phyloP scores from a whole-genome alignment of 768 basidiomycete genomes.

The Xerocomellus dryophilus region DNA sequence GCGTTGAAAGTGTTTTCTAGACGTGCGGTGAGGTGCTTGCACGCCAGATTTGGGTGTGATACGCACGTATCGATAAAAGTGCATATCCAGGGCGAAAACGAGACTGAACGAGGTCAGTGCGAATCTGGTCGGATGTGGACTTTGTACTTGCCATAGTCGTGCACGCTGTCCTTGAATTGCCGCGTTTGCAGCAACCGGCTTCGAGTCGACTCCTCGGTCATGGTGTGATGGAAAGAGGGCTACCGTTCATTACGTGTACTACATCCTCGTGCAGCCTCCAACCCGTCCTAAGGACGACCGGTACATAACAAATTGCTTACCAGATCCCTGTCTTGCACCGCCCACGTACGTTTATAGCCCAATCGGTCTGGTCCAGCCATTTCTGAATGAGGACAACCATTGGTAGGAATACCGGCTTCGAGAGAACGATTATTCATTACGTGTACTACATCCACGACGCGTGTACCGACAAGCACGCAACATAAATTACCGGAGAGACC shows the following conservation, averaged over 20 bases:
- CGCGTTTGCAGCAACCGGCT: conserved; percentile 12
- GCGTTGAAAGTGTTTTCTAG: conserved; percentile 72
- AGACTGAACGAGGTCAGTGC: conserved; percentile 6
- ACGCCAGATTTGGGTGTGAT: neutral
- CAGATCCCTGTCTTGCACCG: too few species aligned
- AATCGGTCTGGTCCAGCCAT: too few species aligned
- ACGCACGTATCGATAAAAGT: conserved; percentile 66
- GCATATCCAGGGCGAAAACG: conserved; percentile 39
- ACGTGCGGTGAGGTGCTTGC: neutral
- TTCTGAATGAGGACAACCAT: too few species aligned
- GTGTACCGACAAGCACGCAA: neutral
- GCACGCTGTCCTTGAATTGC: conserved; percentile 40
- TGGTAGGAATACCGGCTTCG: too few species aligned
- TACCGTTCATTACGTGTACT: conserved; percentile 8
- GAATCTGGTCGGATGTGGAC: neutral
- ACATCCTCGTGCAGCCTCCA: too few species aligned
- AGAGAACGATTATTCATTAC: neutral
- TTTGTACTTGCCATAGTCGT: conserved; percentile 38
- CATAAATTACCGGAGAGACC: conserved; percentile 17
- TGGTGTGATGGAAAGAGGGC: neutral
- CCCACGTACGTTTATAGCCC: too few species aligned
- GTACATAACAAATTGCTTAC: too few species aligned
- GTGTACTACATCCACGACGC: neutral
- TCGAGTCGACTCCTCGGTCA: conserved; percentile 5
- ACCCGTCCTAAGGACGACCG: too few species aligned